Evolutionary conservation across 805 yeast genomes (phyloP), one percentile per base, ranked within the genome.

Genomic region (Yarrowia osloensis): DNA sequence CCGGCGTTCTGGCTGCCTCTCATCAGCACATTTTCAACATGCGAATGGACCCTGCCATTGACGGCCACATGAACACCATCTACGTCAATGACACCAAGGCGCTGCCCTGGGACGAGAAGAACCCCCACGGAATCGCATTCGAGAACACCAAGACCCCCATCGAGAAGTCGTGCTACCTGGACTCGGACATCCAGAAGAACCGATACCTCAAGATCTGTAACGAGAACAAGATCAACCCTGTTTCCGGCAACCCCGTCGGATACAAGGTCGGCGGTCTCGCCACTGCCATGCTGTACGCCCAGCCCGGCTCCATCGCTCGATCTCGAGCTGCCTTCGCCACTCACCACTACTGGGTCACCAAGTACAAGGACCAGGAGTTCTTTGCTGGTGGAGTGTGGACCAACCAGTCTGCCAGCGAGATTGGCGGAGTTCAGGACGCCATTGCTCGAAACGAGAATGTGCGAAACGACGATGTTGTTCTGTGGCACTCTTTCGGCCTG

Each of bases 341-440:
- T 24, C 82, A 89, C 76, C 94, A 88, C 76, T 77, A 89, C 70
- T 89, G 94, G 93, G 92, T 88, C 71, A 88, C 94, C 71, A 89
- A 88, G 77, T 87, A 88, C 79, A 79, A 80, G 69, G 95, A 90
- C 75, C 82, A 87, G 74, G 85, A 88, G 78, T 77, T 88, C 72
- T 89, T 81, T 71, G 91, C 93, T 62, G 93, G 92, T 68, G 96
- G 96, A 76, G 93, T 88, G 75, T 89, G 89, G 81, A 89, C 96
- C 69, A 90, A 89, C 77, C 96, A 89, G 79, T 88, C 93, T 17
- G 82, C 83, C 68, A 73, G 54, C 3, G 95, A 89, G 76, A 84
- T 89, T 28, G 96, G 95, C 75, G 75, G 90, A 65, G 87, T 86
- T 40, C 81, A 77, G 49, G 90, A 92, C 88, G 89, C 90, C 42